Evolutionary conservation across 495 filamentous ascomycete species (phyloP).

Genomic region (Talaromyces trachyspermus): DNA sequence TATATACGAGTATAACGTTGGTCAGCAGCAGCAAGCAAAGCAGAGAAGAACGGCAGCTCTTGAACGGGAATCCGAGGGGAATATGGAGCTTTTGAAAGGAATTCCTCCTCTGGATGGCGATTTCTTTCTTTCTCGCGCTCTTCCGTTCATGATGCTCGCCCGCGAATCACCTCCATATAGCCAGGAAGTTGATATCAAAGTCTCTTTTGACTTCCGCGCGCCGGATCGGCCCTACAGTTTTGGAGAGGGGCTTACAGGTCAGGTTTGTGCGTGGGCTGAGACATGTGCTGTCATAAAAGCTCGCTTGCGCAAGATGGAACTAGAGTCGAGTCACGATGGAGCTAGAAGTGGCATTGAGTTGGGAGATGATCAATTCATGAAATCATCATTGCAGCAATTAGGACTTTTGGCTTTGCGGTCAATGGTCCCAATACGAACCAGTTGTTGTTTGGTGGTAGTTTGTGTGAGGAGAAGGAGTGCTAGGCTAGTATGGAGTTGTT

Average conservation of each 20-base stretch:
- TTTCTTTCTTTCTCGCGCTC: slow-evolving; percentile 34
- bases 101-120: slow-evolving; percentile 21
- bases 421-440: slow-evolving; percentile 15
- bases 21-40: slow-evolving; percentile 16
- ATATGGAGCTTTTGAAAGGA: no score
- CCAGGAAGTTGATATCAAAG: slow-evolving; percentile 6
- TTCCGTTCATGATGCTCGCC: slow-evolving; percentile 35
- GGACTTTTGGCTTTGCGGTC: slow-evolving; percentile 28
- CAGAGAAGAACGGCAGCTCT: slow-evolving; percentile 5
- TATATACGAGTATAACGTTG: slow-evolving; percentile 23
- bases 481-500: not conserved
- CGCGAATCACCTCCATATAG: slow-evolving; percentile 36
- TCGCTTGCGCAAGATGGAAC: slow-evolving; percentile 26
- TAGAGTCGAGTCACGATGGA: no score
- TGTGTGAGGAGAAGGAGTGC: no score
- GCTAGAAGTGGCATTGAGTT: slow-evolving; percentile 11
- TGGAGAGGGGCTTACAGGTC: slow-evolving; percentile 40
- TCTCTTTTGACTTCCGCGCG: slow-evolving; percentile 29
- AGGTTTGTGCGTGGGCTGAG: slow-evolving; percentile 41
- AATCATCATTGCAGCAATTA: slow-evolving; percentile 17
- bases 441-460: not conserved
- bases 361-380: slow-evolving; percentile 12
- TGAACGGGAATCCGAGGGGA: no score
- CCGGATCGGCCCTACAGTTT: slow-evolving; percentile 38
- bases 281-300: slow-evolving; percentile 31